Percentiles rank a stretch among this genome's conserved stretches.
phyloP scores from a whole-genome alignment of 192 early-diverging fungal genomes.

The Lobosporangium transversale region DNA sequence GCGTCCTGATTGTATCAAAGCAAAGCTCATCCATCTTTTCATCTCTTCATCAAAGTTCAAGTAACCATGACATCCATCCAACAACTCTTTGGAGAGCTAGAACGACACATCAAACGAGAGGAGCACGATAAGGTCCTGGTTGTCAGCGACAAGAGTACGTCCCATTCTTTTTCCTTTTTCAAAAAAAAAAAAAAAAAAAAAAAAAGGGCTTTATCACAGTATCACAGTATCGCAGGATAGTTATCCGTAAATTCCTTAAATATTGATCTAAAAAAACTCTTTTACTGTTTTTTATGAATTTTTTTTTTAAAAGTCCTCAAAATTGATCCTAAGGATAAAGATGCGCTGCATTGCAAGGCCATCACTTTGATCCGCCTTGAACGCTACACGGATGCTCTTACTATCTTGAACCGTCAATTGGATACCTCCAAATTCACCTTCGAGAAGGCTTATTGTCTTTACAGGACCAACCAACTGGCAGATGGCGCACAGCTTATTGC shows the following conservation, averaged over 20 bases:
- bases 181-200: background rate
- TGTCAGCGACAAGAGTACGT: slow-evolving; percentile 64
- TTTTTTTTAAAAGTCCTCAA: slow-evolving; percentile 45
- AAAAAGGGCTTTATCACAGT: no score
- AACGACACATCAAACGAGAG: slow-evolving; percentile 56
- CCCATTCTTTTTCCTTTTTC: background rate
- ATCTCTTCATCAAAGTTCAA: background rate
- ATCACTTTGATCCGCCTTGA: slow-evolving; percentile 66
- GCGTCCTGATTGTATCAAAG: no score
- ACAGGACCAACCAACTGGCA: slow-evolving; percentile 65
- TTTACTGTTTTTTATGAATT: no score
- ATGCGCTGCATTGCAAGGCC: slow-evolving; percentile 67
- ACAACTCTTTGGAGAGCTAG: slow-evolving; percentile 65
- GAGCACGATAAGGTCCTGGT: slow-evolving; percentile 65
- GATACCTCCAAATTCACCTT: slow-evolving; percentile 51
- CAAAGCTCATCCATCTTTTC: no score
- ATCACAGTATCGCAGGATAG: no score
- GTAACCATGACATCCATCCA: slow-evolving; percentile 27
- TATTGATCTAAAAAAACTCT: no score
- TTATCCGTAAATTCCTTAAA: no score
- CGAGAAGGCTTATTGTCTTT: slow-evolving; percentile 74
- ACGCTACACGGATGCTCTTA: slow-evolving; percentile 63
- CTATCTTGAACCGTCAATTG: slow-evolving; percentile 54
- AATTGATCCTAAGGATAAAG: slow-evolving; percentile 56
- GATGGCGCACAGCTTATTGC: slow-evolving; percentile 58